These are phyloP conservation scores for Sherardia arvensis DNA, from an alignment of 257 asterid species.

Conservation along the genomic window DNA sequence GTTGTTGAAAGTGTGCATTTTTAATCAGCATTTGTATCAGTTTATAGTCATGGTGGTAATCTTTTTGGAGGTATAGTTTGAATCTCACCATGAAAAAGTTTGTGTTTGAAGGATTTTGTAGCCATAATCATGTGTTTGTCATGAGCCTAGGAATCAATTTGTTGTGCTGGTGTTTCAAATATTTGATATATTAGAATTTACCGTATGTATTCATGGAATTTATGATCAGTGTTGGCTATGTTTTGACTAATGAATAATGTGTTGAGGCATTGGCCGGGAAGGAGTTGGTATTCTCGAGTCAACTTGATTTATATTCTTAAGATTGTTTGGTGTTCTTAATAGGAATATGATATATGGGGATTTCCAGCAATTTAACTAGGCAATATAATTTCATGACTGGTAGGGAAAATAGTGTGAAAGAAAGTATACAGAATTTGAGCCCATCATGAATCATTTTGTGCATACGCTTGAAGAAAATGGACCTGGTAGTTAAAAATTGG, in stretches of 20 bases:
- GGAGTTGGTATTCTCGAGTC: neutral
- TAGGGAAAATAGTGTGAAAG: neutral
- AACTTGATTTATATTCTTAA: neutral
- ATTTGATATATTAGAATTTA: neutral
- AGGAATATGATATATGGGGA: neutral
- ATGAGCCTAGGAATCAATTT: neutral
- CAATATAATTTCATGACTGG: neutral
- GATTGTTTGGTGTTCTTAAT: neutral
- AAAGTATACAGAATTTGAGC: neutral
- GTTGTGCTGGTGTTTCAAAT: neutral
- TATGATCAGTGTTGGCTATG: neutral
- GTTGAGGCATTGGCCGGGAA: no score
- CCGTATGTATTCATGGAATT: neutral
- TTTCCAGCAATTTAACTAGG: neutral
- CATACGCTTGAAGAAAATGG: neutral
- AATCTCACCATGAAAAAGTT: no score
- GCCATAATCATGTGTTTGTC: neutral
- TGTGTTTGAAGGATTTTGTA: no score
- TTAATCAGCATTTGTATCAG: neutral
- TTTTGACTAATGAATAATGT: neutral
- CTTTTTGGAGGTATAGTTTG: no score
- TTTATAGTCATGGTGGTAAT: neutral
- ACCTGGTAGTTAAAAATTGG: neutral
- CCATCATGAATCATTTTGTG: neutral
- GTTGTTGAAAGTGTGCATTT: neutral